Evolutionary conservation across 2,329 filamentous ascomycete genomes (phyloP).

Genomic region (Xylaria sp.): DNA sequence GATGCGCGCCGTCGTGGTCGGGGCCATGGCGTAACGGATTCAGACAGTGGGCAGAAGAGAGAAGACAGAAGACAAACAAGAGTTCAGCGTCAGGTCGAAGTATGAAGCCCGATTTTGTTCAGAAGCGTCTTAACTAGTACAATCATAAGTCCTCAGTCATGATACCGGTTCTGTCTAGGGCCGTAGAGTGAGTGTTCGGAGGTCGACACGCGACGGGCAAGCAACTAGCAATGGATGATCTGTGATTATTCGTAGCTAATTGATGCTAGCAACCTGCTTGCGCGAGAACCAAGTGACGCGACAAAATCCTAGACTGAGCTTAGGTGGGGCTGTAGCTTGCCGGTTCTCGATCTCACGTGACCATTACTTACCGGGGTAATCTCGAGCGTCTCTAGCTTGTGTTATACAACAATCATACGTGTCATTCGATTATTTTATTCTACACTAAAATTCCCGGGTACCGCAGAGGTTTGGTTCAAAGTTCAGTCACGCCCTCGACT

Average conservation of each 20-base stretch:
- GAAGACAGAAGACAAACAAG: not conserved
- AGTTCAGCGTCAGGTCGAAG: not conserved
- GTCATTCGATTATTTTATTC: too few relatives aligned
- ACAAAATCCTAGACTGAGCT: constrained; percentile 22
- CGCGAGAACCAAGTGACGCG: constrained; percentile 18
- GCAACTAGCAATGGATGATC: not conserved
- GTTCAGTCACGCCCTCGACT: too few relatives aligned
- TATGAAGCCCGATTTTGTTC: not conserved
- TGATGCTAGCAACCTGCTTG: not conserved
- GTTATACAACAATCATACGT: too few relatives aligned
- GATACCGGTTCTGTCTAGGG: not conserved
- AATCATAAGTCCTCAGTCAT: constrained; percentile 13
- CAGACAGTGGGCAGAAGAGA: not conserved
- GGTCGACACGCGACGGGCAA: not conserved
- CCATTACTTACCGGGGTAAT: too few relatives aligned
- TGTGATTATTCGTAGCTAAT: too few relatives aligned
- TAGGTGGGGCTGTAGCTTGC: constrained; percentile 23
- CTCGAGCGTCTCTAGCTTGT: too few relatives aligned
- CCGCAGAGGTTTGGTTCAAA: too few relatives aligned
- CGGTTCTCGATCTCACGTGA: constrained; percentile 4
- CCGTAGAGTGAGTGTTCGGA: not conserved
- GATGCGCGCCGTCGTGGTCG: constrained; percentile 46
- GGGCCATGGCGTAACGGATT: constrained; percentile 41
- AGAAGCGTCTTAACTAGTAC: not conserved
- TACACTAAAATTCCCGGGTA: too few relatives aligned